Conservation (phyloP, 2,329 filamentous ascomycete genomes). For the Niveomyces coronatus region DNA sequence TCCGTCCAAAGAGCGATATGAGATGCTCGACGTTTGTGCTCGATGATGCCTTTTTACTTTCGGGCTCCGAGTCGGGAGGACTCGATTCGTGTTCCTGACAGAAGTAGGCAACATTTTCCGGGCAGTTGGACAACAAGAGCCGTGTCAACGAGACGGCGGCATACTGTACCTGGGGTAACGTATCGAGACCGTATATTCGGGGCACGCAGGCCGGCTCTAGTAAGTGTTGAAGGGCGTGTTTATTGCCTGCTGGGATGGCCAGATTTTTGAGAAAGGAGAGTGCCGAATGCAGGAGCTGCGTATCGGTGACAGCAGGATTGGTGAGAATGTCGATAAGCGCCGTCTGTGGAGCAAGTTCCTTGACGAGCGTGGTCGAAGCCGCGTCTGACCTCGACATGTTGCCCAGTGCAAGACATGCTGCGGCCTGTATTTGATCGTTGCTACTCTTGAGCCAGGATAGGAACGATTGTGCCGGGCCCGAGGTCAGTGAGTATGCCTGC, state of each 20-base stretch:
- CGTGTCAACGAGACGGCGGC: slow-evolving; percentile 47
- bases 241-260: slow-evolving; percentile 47
- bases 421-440: slow-evolving; percentile 37
- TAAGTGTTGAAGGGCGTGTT: slow-evolving; percentile 37
- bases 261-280: slow-evolving; percentile 56
- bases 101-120: slow-evolving; percentile 40
- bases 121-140: slow-evolving; percentile 43
- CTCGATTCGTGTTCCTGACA: slow-evolving; percentile 22
- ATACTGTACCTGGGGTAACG: slow-evolving; percentile 47
- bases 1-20: slow-evolving; percentile 25
- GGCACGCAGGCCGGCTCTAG: slow-evolving; percentile 38
- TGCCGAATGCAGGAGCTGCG: slow-evolving; percentile 45
- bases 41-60: too few relatives aligned
- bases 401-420: slow-evolving; percentile 50
- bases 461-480: slow-evolving; percentile 31
- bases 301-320: slow-evolving; percentile 28
- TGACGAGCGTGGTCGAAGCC: slow-evolving; percentile 39
- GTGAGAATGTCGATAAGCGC: slow-evolving; percentile 37
- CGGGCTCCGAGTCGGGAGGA: too few relatives aligned
- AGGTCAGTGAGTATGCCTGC: slow-evolving; percentile 30
- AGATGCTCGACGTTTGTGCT: slow-evolving; percentile 27
- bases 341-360: slow-evolving; percentile 27
- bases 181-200: slow-evolving; percentile 42
- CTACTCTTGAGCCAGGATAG: slow-evolving; percentile 35
- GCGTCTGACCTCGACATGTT: slow-evolving; percentile 52